Conservation (phyloP, 257 asterid genomes). For the Agastache rugosa region DNA sequence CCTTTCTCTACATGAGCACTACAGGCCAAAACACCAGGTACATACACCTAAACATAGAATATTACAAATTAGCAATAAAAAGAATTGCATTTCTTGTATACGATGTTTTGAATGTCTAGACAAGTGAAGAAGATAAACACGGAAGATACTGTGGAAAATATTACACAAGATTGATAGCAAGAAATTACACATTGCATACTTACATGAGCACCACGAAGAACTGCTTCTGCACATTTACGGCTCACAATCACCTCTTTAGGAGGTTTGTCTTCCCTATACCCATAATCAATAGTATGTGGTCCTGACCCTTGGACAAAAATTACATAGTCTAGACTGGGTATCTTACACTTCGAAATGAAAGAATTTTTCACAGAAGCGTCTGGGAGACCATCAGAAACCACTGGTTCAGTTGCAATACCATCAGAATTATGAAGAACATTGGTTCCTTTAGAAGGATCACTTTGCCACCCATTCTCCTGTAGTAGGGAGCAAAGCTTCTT, state of each 20-base stretch:
- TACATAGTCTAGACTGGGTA: constrained; percentile 75
- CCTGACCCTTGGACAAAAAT: constrained; percentile 86
- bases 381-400: constrained; percentile 32
- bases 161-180: neutral
- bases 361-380: constrained; percentile 30
- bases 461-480: constrained; percentile 49
- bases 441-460: constrained; percentile 39
- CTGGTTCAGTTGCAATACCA: constrained; percentile 35
- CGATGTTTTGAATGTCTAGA: neutral
- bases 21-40: constrained; percentile 99
- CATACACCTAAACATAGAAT: constrained; percentile 68
- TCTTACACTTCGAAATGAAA: constrained; percentile 63
- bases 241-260: constrained; percentile 94
- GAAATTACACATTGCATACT: constrained; percentile 24
- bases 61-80: constrained; percentile 27
- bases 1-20: constrained; percentile 96
- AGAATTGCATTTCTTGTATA: neutral
- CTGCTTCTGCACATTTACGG: constrained; percentile 99
- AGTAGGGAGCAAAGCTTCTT: constrained; percentile 68
- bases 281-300: constrained; percentile 79
- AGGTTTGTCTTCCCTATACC: constrained; percentile 54
- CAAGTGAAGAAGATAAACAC: neutral
- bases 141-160: neutral
- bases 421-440: constrained; percentile 19
- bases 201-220: constrained; percentile 99